phyloP scores from a whole-genome alignment of 495 filamentous ascomycete genomes.

The Beverwykella pulmonaria region DNA sequence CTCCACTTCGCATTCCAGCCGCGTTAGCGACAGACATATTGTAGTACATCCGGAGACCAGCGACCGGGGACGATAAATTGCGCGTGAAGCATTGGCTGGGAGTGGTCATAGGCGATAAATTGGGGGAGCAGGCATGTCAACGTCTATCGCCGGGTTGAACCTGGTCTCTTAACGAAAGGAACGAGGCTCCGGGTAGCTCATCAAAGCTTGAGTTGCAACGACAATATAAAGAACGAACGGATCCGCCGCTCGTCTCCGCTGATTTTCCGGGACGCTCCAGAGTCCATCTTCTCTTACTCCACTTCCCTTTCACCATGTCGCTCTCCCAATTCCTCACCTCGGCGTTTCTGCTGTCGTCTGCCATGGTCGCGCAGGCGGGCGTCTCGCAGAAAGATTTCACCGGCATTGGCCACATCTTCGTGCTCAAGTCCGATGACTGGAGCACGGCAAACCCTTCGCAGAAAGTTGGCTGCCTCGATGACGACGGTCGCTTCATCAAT shows the following conservation, averaged over 20 bases:
- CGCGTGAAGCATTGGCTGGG: not conserved
- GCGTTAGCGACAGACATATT: not conserved
- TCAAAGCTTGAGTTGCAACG: not conserved
- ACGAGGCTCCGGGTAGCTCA: not conserved
- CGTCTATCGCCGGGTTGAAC: not conserved
- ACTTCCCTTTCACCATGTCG: constrained; percentile 5
- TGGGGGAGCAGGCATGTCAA: not conserved
- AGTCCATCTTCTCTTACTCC: not conserved
- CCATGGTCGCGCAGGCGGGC: constrained; percentile 5
- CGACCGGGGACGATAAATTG: not conserved
- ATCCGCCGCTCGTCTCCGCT: not conserved
- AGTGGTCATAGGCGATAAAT: not conserved
- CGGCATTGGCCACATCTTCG: constrained; percentile 23
- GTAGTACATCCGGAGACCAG: not conserved
- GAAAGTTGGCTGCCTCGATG: constrained; percentile 26
- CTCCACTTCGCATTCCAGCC: not conserved
- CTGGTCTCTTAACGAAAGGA: not conserved
- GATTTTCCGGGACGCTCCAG: not conserved
- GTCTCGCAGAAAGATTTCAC: constrained; percentile 23
- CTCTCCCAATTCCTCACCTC: constrained; percentile 5
- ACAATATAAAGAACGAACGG: not conserved
- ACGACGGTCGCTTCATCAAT: constrained; percentile 16
- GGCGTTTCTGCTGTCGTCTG: constrained; percentile 1
- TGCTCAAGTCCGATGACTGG: constrained; percentile 31
- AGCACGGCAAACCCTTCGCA: constrained; percentile 5